Evolutionary conservation across 495 filamentous ascomycete genomes (phyloP).

Genomic region (Talaromyces trachyspermus): DNA sequence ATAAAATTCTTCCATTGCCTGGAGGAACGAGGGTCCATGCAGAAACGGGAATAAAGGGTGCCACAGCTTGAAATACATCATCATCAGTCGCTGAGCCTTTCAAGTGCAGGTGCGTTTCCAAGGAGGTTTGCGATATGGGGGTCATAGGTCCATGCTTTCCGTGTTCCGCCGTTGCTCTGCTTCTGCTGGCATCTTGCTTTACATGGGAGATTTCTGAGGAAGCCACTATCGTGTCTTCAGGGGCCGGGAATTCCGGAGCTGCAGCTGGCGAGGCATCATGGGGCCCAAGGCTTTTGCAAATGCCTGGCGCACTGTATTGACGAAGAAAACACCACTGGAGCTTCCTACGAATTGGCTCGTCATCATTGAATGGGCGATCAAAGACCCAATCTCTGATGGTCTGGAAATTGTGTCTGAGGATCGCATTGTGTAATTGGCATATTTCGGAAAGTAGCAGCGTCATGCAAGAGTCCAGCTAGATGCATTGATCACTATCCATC

Average conservation of each 20-base stretch:
- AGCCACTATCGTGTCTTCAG: conserved; percentile 34
- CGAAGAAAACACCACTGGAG: conserved; percentile 36
- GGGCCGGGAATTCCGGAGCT: conserved; percentile 20
- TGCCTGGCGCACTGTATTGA: conserved; percentile 36
- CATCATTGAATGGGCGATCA: conserved; percentile 34
- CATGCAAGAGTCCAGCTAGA: too few relatives aligned
- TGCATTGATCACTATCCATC: not conserved
- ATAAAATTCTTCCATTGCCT: conserved; percentile 37
- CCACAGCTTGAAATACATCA: conserved; percentile 37
- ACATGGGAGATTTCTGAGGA: not conserved
- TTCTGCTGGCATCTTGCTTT: not conserved
- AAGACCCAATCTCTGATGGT: conserved; percentile 31
- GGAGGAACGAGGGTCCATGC: conserved; percentile 43
- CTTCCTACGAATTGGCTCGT: conserved; percentile 37
- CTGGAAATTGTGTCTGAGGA: conserved; percentile 22
- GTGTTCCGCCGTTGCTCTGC: not conserved
- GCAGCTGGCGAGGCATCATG: not conserved
- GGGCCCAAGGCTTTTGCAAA: conserved; percentile 23
- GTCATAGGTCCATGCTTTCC: conserved; percentile 27
- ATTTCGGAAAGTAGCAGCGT: not conserved
- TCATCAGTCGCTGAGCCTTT: conserved; percentile 29
- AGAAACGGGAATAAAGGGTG: conserved; percentile 45
- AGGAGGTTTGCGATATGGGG: conserved; percentile 19
- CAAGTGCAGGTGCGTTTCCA: conserved; percentile 24
- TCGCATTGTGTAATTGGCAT: conserved; percentile 24